phyloP scores from a whole-genome alignment of 192 early-diverging fungal genomes.

The Podila horticola region DNA sequence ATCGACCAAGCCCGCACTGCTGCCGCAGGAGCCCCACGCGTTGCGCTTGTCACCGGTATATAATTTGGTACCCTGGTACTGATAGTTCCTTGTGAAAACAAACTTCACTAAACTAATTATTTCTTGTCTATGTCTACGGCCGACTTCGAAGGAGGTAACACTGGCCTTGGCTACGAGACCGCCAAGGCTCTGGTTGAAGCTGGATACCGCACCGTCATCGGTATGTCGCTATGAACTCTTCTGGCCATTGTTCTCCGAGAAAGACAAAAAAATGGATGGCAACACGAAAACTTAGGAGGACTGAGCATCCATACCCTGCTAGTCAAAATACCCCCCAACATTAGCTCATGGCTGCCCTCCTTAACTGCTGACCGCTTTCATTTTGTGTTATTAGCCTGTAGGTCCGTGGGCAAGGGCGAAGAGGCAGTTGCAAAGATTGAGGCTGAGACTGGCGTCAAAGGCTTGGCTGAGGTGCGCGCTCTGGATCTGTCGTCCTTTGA shows the following conservation, averaged over 20 bases:
- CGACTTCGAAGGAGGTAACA: slow-evolving; percentile 60
- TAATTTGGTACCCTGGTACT: background rate
- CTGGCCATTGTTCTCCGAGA: background rate
- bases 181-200: slow-evolving; percentile 65
- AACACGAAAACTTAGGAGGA: too few species aligned
- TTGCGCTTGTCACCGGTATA: slow-evolving; percentile 43
- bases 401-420: slow-evolving; percentile 24
- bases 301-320: too few species aligned
- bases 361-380: background rate
- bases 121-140: background rate
- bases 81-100: background rate
- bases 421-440: slow-evolving; percentile 42
- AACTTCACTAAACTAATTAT: background rate
- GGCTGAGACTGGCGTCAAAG: slow-evolving; percentile 32
- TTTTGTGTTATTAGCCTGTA: slow-evolving; percentile 24
- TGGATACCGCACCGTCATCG: slow-evolving; percentile 60
- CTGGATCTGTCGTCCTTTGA: slow-evolving; percentile 62
- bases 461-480: slow-evolving; percentile 2
- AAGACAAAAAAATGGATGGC: background rate
- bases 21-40: slow-evolving; percentile 9
- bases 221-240: slow-evolving; percentile 4
- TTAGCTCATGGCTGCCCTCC: too few species aligned
- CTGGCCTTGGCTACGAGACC: slow-evolving; percentile 68
- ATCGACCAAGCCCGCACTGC: slow-evolving; percentile 20
- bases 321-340: too few species aligned